A percentile compares a stretch with the other conserved stretches of the same genome.
These are phyloP conservation scores for Rhexocercosporidium sp. DNA, from an alignment of 2,329 filamentous ascomycete species.

Conservation along the genomic window DNA sequence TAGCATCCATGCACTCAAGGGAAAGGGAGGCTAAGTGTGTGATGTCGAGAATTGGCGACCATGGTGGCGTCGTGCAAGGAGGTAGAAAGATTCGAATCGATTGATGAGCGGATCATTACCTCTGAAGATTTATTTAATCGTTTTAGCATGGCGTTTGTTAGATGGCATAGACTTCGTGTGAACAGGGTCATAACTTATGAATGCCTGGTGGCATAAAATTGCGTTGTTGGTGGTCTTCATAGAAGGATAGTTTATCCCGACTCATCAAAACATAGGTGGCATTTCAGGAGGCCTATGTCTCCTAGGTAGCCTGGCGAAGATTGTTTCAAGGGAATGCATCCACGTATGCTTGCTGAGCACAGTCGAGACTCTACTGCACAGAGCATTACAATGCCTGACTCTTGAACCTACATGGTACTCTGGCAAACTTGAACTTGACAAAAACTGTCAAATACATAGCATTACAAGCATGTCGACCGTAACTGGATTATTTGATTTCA, in stretches of 20 bases:
- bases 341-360: not conserved
- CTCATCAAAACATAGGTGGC: not conserved
- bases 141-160: slow-evolving; percentile 15
- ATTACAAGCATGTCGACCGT: too few species aligned
- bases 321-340: not conserved
- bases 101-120: too few species aligned
- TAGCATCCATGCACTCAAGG: slow-evolving; percentile 85
- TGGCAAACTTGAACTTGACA: not conserved
- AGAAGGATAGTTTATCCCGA: not conserved
- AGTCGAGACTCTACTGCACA: not conserved
- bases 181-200: not conserved
- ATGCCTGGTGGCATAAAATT: not conserved
- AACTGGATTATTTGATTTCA: not conserved
- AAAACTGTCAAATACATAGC: too few species aligned
- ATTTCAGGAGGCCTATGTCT: slow-evolving; percentile 11
- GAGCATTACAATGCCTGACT: not conserved
- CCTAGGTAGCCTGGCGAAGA: not conserved
- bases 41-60: slow-evolving; percentile 72
- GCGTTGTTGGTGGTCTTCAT: not conserved
- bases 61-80: slow-evolving; percentile 40
- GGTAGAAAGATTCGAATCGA: slow-evolving; percentile 26
- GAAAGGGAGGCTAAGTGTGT: slow-evolving; percentile 79
- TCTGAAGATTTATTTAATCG: too few species aligned
- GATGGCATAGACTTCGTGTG: not conserved
- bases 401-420: not conserved